A percentile compares a stretch with the other conserved stretches of the same genome.
phyloP scores from a whole-genome alignment of 1,139 yeast species.

The Lodderomyces metapsilosis region DNA sequence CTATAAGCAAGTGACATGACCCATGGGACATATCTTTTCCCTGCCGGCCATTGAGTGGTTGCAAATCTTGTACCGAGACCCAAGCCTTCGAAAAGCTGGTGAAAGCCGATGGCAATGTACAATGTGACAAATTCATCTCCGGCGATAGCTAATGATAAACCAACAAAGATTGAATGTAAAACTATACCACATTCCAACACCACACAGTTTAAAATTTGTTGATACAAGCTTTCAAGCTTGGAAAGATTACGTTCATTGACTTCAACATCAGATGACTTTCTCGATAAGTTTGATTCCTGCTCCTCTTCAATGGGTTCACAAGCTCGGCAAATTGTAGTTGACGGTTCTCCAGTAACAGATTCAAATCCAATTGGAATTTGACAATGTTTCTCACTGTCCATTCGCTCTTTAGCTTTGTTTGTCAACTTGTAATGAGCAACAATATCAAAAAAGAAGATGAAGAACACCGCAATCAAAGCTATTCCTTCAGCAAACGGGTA shows the following conservation, averaged over 20 bases:
- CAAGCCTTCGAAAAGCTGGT: conserved; percentile 43
- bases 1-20: conserved; percentile 29
- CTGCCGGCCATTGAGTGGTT: conserved; percentile 34
- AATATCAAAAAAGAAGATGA: conserved; percentile 31
- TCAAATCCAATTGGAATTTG: background rate
- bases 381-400: background rate
- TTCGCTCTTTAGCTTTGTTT: conserved; percentile 13
- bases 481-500: conserved; percentile 38
- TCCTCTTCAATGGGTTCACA: conserved; percentile 17
- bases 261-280: conserved; percentile 8
- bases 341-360: conserved; percentile 25
- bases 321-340: conserved; percentile 17
- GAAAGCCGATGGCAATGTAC: conserved; percentile 39
- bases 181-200: conserved; percentile 40
- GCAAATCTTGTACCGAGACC: conserved; percentile 43
- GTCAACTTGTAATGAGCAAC: conserved; percentile 25
- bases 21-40: conserved; percentile 33
- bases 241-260: conserved; percentile 16
- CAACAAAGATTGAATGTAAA: conserved; percentile 41
- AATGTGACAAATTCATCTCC: conserved; percentile 36
- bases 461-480: conserved; percentile 31
- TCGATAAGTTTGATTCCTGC: background rate
- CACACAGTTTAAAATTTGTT: conserved; percentile 23
- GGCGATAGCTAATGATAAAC: conserved; percentile 39
- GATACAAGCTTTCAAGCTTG: conserved; percentile 13